These are phyloP conservation scores for Phaffia australis DNA, from an alignment of 768 basidiomycete species.

Conservation along the genomic window DNA sequence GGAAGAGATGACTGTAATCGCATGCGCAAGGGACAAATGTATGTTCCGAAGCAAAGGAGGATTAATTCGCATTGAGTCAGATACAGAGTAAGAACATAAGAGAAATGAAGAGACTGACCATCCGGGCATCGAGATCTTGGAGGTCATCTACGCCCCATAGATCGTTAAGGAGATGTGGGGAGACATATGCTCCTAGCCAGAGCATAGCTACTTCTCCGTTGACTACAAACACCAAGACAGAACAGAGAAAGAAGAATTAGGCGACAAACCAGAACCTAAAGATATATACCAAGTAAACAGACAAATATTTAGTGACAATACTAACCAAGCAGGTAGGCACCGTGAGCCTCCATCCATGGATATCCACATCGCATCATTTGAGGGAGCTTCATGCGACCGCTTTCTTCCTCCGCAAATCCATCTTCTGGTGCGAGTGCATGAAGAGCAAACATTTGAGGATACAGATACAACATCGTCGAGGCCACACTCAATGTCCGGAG, in stretches of 20 bases:
- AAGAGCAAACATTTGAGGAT: conserved; percentile 75
- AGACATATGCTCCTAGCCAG: conserved; percentile 77
- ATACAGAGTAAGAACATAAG: not conserved
- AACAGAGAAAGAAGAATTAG: not conserved
- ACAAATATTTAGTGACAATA: not conserved
- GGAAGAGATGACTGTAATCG: conserved; percentile 56
- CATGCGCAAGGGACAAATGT: not conserved
- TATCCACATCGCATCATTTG: conserved; percentile 71
- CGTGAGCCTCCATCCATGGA: conserved; percentile 75
- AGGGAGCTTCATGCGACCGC: conserved; percentile 56
- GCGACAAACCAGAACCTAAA: not conserved
- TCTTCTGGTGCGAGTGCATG: conserved; percentile 67
- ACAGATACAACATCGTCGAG: conserved; percentile 62
- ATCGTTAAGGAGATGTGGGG: conserved; percentile 69
- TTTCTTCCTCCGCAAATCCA: conserved; percentile 49
- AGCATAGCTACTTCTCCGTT: conserved; percentile 79
- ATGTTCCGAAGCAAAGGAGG: conserved; percentile 8
- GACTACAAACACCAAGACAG: conserved; percentile 44
- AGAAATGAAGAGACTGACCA: conserved; percentile 44
- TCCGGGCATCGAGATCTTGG: conserved; percentile 53
- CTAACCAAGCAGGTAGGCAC: conserved; percentile 84
- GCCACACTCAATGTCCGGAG: conserved; percentile 61
- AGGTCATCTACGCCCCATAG: conserved; percentile 76
- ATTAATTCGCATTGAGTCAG: not conserved
- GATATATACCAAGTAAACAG: not conserved